phyloP scores from a whole-genome alignment of 2,329 filamentous ascomycete species.

The Sporothrix sp. region DNA sequence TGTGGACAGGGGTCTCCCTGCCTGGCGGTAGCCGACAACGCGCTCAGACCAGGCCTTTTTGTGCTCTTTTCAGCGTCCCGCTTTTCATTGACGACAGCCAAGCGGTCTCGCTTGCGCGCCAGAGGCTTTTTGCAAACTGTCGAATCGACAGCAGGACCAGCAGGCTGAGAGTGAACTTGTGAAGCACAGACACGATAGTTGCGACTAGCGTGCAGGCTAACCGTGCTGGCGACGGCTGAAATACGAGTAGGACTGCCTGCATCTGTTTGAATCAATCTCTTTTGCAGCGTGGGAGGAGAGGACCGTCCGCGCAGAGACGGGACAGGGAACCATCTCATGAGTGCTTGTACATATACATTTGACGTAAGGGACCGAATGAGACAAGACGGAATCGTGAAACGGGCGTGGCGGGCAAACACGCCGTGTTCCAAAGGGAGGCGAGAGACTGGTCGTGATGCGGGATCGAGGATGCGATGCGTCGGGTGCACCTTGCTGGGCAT shows the following conservation, averaged over 20 bases:
- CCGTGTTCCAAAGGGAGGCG: neutral
- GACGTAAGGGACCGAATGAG: conserved; percentile 2
- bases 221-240: no score
- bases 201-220: no score
- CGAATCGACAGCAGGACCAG: neutral
- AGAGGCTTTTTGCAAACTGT: neutral
- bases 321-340: no score
- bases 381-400: neutral
- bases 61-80: neutral
- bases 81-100: neutral
- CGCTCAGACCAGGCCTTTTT: conserved; percentile 1
- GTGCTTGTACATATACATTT: no score
- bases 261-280: no score
- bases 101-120: neutral
- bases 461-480: no score
- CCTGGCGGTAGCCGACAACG: conserved; percentile 4
- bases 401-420: neutral
- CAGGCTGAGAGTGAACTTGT: no score
- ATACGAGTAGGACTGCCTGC: no score
- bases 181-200: no score
- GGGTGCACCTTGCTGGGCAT: no score
- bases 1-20: conserved; percentile 7
- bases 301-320: no score
- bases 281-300: no score
- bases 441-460: conserved; percentile 3